A percentile compares a stretch with the other conserved stretches of the same genome.
Evolutionary conservation across 805 yeast genomes (phyloP).

Genomic region (Spathaspora arborariae): DNA sequence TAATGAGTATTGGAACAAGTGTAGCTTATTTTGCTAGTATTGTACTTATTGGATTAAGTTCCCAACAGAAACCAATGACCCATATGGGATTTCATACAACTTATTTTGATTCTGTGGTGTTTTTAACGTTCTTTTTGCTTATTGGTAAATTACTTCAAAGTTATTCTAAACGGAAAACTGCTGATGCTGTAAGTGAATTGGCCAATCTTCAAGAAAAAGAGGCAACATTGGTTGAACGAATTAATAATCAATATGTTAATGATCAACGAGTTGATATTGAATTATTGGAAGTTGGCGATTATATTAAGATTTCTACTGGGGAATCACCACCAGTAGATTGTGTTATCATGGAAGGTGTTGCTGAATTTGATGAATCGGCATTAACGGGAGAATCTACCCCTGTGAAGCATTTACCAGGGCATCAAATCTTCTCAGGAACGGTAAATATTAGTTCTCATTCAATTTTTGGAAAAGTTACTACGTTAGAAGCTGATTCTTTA

Average conservation of each 20-base stretch:
- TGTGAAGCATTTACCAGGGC: conserved; percentile 54
- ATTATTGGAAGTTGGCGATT: conserved; percentile 50
- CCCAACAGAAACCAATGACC: conserved; percentile 22
- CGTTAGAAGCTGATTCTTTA: conserved; percentile 61
- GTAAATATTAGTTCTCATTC: conserved; percentile 57
- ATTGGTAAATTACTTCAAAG: conserved; percentile 70
- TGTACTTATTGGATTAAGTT: conserved; percentile 47
- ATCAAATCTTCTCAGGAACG: conserved; percentile 71
- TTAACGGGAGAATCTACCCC: conserved; percentile 62
- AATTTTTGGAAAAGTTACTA: conserved; percentile 50
- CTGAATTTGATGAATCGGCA: conserved; percentile 59
- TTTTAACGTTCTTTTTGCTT: conserved; percentile 65
- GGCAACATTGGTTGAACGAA: conserved; percentile 42
- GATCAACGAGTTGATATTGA: conserved; percentile 38
- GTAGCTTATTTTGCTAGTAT: conserved; percentile 70
- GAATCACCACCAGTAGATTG: conserved; percentile 62
- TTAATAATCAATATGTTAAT: conserved; percentile 9
- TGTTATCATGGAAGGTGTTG: conserved; percentile 42
- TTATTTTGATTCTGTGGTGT: conserved; percentile 77
- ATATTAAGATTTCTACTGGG: conserved; percentile 46
- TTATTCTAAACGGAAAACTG: conserved; percentile 62
- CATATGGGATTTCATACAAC: conserved; percentile 54
- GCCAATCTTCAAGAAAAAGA: conserved; percentile 46
- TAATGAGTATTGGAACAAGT: conserved; percentile 70
- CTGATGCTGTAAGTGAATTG: conserved; percentile 57